Base-by-base conservation (phyloP, 257 asterid species). In the Linderniella brevidens region DNA sequence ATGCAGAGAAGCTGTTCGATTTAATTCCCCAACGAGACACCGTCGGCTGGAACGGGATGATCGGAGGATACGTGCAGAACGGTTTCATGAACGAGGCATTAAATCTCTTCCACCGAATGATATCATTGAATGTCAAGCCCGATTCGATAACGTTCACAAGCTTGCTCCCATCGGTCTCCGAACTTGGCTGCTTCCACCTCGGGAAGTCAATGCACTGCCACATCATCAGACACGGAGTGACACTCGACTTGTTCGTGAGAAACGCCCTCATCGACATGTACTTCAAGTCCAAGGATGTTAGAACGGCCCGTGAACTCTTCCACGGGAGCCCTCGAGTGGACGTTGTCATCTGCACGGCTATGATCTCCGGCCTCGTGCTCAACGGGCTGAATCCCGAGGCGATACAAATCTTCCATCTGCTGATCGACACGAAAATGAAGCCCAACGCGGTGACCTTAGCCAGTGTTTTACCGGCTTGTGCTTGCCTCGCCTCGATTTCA, bases 371-470 rank as follows among this genome's bases (percentile, higher is more conserved):
- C 39, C 66, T 64, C 48, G 77, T 72, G 48, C 81, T 83, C 60
- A 80, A 80, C 14, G 93, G 94, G 60, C 69, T 78, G 86, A 69
- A 63, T 61, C 38, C 48, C 19, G 76, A 76, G 13, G 95, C 95
- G 49, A 54, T 88, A 55, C 61, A 65, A 19, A 68, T 68, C 48
- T 75, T 84, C 46, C 75, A 66, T 43, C 50, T 67, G 80, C 51
- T 79, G 68, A 58, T 76, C 42, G 19, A 15, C 46, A 56, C 56
- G 72, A 71, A 70, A 46, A 50, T 88, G 86, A 67, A 53, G 64
- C 97, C 95, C 15, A 84, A 80, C 68, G 82, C 94, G 19, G 82
- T 88, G 42, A 88, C 97, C 8, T 64, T 76, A 11, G 92, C 95
- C 11, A 88, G 93, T 66, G 36, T 65, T 38, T 58, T 88, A 36